Base-by-base conservation (phyloP, 2,329 filamentous ascomycete species). In the Tolypocladium inflatum region DNA sequence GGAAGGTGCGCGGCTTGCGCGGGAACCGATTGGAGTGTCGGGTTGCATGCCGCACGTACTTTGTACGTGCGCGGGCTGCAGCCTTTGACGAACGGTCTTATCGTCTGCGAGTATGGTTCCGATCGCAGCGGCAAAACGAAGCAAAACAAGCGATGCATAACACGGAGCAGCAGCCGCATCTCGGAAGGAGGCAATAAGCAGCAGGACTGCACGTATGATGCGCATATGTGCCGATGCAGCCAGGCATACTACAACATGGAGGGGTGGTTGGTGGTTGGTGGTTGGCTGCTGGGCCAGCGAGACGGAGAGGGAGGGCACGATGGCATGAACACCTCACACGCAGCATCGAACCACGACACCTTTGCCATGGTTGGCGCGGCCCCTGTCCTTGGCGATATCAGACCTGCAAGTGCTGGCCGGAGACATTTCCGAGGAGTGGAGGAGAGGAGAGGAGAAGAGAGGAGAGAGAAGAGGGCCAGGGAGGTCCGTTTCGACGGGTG, bases 141-240 rank as follows among this genome's bases (percentile, higher is more conserved):
- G n/a, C 13, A 30, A 13, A 26, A 39, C 21, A 55, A 4, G 38
- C 17, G 52, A 41, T 55, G 39, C 53, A 55, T 55, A 13, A 13
- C 6, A 41, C 39, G 39, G 53, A 26, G 53, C 53, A 19, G 45
- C 26, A 54, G 53, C 39, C 37, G 53, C 53, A 54, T 30, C 52
- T 50, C 48, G 26, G 30, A 13, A 10, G 30, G 30, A n/a, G 23
- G 53, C 23, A 54, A 41, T 26, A 37, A 45, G 42, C n/a, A 41
- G 42, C 8, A 43, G 39, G n/a, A 45, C 66, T 69, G 70, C 67
- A 72, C 48, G 69, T 70, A 72, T 72, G 70, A 69, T 70, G 63
- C 68, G 69, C 70, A 72, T 72, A 70, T 67, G 63, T 67, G 62
- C 66, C 53, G 57, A 55, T 55, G 57, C 57, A 51, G 42, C 41